A percentile compares a stretch with the other conserved stretches of the same genome.
phyloP scores from a whole-genome alignment of 768 basidiomycete species.

The Suillus luteus region DNA sequence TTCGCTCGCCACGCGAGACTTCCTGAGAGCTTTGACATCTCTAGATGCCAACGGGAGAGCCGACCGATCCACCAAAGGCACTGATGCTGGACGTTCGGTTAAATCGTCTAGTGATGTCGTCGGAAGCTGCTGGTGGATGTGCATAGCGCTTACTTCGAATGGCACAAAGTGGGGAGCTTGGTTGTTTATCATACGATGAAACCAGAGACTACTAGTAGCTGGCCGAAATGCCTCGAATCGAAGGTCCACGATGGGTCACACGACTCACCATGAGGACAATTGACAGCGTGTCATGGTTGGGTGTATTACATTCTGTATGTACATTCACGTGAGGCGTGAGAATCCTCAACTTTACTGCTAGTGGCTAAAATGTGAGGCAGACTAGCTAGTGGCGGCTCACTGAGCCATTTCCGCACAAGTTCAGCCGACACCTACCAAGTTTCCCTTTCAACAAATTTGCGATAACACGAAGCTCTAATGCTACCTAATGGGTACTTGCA shows the following conservation, averaged over 20 bases:
- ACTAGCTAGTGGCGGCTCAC: constrained; percentile 1
- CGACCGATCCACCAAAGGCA: constrained; percentile 15
- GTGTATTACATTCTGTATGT: no score
- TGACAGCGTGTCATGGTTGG: neutral
- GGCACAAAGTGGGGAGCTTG: neutral
- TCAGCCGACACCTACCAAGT: neutral
- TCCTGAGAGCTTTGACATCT: neutral
- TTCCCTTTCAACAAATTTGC: neutral
- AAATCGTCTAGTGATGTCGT: neutral
- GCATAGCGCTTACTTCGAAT: neutral
- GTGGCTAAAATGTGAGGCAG: neutral
- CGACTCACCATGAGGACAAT: neutral
- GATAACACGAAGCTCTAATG: neutral
- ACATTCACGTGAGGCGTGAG: neutral
- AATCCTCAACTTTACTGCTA: neutral
- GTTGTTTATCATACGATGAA: neutral
- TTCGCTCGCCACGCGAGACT: constrained; percentile 10
- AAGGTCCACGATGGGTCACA: neutral
- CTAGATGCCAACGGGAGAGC: constrained; percentile 10
- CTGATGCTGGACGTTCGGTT: constrained; percentile 16
- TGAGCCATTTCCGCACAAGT: constrained; percentile 1
- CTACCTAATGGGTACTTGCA: neutral
- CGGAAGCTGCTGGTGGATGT: neutral
- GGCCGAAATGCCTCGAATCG: constrained; percentile 2
- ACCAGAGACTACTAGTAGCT: neutral